phyloP scores from a whole-genome alignment of 1,284 basidiomycete genomes.

The Cryptococcus hybrid region DNA sequence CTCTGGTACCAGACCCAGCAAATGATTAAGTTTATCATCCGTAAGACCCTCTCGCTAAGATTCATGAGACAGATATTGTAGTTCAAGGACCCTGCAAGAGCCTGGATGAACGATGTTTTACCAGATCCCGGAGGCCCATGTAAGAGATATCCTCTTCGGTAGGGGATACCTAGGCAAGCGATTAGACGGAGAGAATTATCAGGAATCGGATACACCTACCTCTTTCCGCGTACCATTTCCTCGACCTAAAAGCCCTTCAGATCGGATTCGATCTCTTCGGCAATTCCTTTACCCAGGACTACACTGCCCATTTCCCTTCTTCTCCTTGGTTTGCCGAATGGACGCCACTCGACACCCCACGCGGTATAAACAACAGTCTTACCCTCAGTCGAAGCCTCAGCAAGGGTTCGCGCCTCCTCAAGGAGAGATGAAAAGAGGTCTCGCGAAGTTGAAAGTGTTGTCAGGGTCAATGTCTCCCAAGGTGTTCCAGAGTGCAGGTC shows the following conservation, averaged over 20 bases:
- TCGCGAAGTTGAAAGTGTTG: slow-evolving; percentile 83
- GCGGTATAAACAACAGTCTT: slow-evolving; percentile 96
- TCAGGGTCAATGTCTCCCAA: slow-evolving; percentile 97
- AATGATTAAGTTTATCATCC: slow-evolving; percentile 94
- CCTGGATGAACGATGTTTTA: slow-evolving; percentile 98
- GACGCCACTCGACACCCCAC: slow-evolving; percentile 95
- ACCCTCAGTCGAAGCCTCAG: slow-evolving; percentile 82
- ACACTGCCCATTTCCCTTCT: slow-evolving; percentile 88
- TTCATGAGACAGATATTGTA: slow-evolving; percentile 98
- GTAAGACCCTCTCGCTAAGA: slow-evolving; percentile 94
- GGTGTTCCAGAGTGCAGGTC: slow-evolving; percentile 87
- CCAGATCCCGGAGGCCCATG: slow-evolving; percentile 97
- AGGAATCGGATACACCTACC: slow-evolving; percentile 57
- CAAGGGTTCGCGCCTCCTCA: slow-evolving; percentile 82
- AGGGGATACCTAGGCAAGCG: slow-evolving; percentile 76
- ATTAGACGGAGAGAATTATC: neutral
- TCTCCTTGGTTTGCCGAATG: slow-evolving; percentile 87
- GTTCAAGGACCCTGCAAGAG: slow-evolving; percentile 83
- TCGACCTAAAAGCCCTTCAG: slow-evolving; percentile 77
- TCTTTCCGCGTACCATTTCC: slow-evolving; percentile 94
- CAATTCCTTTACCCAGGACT: slow-evolving; percentile 77
- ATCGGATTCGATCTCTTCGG: slow-evolving; percentile 76
- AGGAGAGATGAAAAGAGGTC: slow-evolving; percentile 77
- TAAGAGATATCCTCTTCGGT: slow-evolving; percentile 90
- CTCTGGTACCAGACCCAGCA: slow-evolving; percentile 90